These are phyloP conservation scores for Gynandropsis gynandra DNA, from an alignment of 345 rosid genomes.

Conservation along the genomic window DNA sequence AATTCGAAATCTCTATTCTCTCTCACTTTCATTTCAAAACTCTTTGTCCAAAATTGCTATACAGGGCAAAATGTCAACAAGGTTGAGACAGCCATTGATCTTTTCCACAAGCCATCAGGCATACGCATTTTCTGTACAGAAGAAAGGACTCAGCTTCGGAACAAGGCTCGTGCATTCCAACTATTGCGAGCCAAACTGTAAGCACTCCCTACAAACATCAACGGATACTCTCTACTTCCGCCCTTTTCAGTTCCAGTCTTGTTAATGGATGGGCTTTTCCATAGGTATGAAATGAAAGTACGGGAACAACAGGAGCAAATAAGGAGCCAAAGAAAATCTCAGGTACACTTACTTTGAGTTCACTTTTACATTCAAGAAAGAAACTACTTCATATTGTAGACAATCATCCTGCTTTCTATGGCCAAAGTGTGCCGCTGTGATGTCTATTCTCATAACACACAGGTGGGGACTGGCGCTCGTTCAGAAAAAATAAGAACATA, in stretches of 20 bases:
- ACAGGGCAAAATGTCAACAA: constrained; percentile 97
- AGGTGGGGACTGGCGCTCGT: constrained; percentile 96
- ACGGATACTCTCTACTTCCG: constrained; percentile 9
- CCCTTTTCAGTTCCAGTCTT: neutral
- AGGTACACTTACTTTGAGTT: constrained; percentile 43
- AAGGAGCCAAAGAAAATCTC: constrained; percentile 63
- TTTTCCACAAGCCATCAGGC: constrained; percentile 87
- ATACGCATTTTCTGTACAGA: constrained; percentile 95
- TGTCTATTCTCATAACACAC: constrained; percentile 20
- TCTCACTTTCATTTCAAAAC: constrained; percentile 13
- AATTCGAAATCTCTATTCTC: neutral
- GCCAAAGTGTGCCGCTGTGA: too few species aligned
- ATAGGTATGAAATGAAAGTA: constrained; percentile 83
- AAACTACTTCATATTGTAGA: too few species aligned
- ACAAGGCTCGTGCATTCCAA: constrained; percentile 75
- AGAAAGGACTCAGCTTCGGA: constrained; percentile 83
- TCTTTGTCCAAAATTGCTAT: constrained; percentile 13
- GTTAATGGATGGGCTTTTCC: constrained; percentile 16
- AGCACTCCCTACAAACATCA: constrained; percentile 20
- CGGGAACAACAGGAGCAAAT: constrained; percentile 84
- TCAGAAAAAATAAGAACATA: constrained; percentile 95
- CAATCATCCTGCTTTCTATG: too few species aligned
- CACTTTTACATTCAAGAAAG: neutral
- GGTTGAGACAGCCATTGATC: constrained; percentile 97
- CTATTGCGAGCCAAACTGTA: constrained; percentile 92